Base-by-base conservation (phyloP, 176 grass and related monocot species). In the Triticum timopheevii region DNA sequence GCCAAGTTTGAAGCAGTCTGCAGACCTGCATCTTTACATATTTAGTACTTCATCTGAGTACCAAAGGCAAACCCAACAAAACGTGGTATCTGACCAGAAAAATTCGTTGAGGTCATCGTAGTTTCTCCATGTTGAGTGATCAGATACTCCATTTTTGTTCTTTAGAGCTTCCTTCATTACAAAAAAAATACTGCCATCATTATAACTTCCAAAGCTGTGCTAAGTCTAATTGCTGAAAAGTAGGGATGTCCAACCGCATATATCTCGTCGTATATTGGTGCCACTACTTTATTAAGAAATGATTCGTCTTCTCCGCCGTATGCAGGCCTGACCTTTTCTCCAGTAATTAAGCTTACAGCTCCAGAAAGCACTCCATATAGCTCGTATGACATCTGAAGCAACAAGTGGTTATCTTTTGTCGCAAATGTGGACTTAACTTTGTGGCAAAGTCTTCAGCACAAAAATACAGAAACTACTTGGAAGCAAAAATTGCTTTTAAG, bases 91-190 rank as follows among this genome's bases (percentile, higher is more conserved):
- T 92, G 68, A 98, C 96, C 96, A 98, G 79, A 98, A 98, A 36
- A 92, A 98, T 86, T 98, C 96, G 69, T 98, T 98, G 39, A 98
- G 70, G 72, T 98, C 96, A 85, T 98, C 96, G 86, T 98, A 98
- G 82, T 98, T 98, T 86, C 96, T 92, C 96, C 96, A 98, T 88
- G 85, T 94, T 80, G 96, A 98, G 87, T 98, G 93, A 79, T 98
- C 90, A 77, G 93, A 84, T 40, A 86, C 84, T 34, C 96, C 96
- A 80, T 98, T 81, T 83, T 90, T 92, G 85, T 90, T 96, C 80
- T 96, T 98, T 84, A 64, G 86, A 30, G 96, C 90, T 94, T 96
- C 96, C 96, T 98, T 91, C 75, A 92, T 88, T 79, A 73, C 76
- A 86, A 78, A 89, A 44, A 33, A 64, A 65, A 86, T 54, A 54